A percentile compares a stretch with the other conserved stretches of the same genome.
phyloP scores from a whole-genome alignment of 805 yeast genomes.

The Ogataea pilisensis region DNA sequence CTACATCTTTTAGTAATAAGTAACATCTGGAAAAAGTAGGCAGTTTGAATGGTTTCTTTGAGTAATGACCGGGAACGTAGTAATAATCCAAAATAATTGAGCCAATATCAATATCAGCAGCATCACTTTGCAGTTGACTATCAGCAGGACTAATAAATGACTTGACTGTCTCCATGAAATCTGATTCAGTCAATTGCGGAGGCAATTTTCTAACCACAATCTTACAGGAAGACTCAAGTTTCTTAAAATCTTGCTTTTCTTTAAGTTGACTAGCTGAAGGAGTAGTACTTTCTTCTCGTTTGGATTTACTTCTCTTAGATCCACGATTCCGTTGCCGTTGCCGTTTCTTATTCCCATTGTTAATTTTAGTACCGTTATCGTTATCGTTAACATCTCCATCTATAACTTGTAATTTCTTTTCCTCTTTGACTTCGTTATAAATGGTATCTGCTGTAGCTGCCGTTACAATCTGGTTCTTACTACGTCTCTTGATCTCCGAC shows the following conservation, averaged over 20 bases:
- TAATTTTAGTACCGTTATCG: no score
- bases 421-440: neutral
- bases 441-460: neutral
- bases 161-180: conserved; percentile 26
- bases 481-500: neutral
- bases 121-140: conserved; percentile 3
- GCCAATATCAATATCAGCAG: conserved; percentile 1
- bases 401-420: no score
- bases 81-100: conserved; percentile 23
- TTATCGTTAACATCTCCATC: no score
- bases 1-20: conserved; percentile 31
- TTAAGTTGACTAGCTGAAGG: neutral
- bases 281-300: no score
- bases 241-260: neutral
- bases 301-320: no score
- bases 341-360: no score
- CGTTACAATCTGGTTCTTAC: neutral
- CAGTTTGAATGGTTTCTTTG: conserved; percentile 35
- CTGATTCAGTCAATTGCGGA: conserved; percentile 31
- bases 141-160: no score
- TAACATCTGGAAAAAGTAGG: conserved; percentile 42
- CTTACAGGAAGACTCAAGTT: conserved; percentile 19
- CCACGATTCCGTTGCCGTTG: no score
- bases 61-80: conserved; percentile 39
- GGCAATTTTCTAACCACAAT: conserved; percentile 41